phyloP scores from a whole-genome alignment of 2,329 filamentous ascomycete species.

The Aspergillus calidoustus region DNA sequence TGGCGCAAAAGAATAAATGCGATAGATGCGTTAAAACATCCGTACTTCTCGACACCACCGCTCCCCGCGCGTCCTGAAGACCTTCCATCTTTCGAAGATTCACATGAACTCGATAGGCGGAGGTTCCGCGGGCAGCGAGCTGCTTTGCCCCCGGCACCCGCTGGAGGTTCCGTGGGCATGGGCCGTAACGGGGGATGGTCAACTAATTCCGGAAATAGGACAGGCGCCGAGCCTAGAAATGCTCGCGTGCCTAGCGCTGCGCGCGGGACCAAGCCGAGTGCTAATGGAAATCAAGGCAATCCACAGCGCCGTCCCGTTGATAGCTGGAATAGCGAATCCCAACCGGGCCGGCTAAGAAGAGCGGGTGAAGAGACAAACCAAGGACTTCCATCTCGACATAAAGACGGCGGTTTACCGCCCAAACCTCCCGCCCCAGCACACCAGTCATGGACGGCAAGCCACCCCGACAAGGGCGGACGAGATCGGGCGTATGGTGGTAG shows the following conservation, averaged over 20 bases:
- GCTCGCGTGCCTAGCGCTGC: constrained; percentile 42
- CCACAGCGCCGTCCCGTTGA: constrained; percentile 33
- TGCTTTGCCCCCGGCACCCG: constrained; percentile 84
- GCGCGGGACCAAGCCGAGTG: constrained; percentile 35
- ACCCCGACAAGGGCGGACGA: constrained; percentile 35
- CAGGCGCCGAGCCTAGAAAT: constrained; percentile 36
- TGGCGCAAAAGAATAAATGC: constrained; percentile 90
- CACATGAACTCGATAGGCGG: constrained; percentile 92
- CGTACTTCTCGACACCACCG: constrained; percentile 83
- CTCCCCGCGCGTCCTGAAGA: constrained; percentile 81
- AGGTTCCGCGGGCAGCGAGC: constrained; percentile 87
- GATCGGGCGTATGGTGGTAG: constrained; percentile 33
- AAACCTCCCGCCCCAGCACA: constrained; percentile 40
- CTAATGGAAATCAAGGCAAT: constrained; percentile 28
- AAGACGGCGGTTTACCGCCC: constrained; percentile 42
- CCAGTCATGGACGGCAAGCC: constrained; percentile 34
- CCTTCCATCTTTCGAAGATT: constrained; percentile 90
- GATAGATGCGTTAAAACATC: constrained; percentile 87
- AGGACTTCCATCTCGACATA: constrained; percentile 32
- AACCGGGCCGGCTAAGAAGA: constrained; percentile 25
- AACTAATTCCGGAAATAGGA: constrained; percentile 37
- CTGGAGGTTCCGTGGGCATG: constrained; percentile 86
- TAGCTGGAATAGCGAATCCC: constrained; percentile 27
- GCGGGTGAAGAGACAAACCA: constrained; percentile 28
- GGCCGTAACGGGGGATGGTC: constrained; percentile 62